Conservation (phyloP, 192 early-diverging fungal species). For the Coemansia sp. region DNA sequence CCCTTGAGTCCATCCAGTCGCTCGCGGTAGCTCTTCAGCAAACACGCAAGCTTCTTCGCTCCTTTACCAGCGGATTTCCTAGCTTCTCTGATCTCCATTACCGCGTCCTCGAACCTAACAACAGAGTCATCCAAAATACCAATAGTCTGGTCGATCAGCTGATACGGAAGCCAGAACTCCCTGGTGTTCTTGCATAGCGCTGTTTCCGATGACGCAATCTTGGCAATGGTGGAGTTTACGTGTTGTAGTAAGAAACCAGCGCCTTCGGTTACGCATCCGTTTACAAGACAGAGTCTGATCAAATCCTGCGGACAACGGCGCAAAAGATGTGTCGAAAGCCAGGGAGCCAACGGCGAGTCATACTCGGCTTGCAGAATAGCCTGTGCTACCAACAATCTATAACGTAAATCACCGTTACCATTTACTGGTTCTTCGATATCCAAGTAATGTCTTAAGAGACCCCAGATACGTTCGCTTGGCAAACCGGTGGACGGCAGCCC, state of each 20-base stretch:
- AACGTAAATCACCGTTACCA: conserved; percentile 3
- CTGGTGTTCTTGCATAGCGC: conserved; percentile 18
- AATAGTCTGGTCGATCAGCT: conserved; percentile 47
- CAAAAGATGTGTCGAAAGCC: conserved; percentile 41
- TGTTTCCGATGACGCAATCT: background rate
- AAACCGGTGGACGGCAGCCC: conserved; percentile 22
- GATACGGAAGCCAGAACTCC: conserved; percentile 51
- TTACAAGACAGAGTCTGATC: conserved; percentile 42
- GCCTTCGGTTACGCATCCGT: conserved; percentile 43
- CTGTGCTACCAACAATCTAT: conserved; percentile 39
- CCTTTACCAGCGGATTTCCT: conserved; percentile 13
- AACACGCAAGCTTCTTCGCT: conserved; percentile 17
- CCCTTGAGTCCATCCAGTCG: conserved; percentile 27
- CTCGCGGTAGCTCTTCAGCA: conserved; percentile 39
- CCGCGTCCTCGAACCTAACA: conserved; percentile 36
- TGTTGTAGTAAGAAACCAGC: conserved; percentile 46
- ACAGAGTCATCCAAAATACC: conserved; percentile 39
- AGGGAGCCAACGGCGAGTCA: conserved; percentile 38
- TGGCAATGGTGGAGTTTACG: conserved; percentile 22
- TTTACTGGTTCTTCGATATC: conserved; percentile 18
- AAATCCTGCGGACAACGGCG: conserved; percentile 44
- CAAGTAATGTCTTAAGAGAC: conserved; percentile 43
- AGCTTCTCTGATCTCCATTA: conserved; percentile 34
- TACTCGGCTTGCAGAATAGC: conserved; percentile 21
- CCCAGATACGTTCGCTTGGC: conserved; percentile 43